Evolutionary conservation across 306 rosid genomes (phyloP).

Genomic region (Astragalus glycyphyllos): DNA sequence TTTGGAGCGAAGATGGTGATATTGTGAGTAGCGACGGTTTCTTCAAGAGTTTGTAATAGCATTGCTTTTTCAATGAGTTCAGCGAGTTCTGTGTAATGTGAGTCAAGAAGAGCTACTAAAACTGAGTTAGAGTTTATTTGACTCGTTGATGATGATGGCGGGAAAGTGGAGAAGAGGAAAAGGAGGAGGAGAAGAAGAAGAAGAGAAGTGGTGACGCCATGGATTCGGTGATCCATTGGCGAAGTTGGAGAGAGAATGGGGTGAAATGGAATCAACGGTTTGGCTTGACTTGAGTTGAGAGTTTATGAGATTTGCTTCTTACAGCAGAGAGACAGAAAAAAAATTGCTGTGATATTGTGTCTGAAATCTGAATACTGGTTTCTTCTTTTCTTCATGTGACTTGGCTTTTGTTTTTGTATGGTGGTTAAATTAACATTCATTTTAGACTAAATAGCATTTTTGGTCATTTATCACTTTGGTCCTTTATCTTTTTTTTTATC

Average conservation of each 20-base stretch:
- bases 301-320: not conserved
- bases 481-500: too few species aligned
- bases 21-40: constrained; percentile 63
- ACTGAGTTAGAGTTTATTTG: constrained; percentile 82
- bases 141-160: constrained; percentile 37
- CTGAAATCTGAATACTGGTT: not conserved
- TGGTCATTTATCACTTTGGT: too few species aligned
- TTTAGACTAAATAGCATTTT: too few species aligned
- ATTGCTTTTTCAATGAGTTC: constrained; percentile 76
- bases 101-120: constrained; percentile 81
- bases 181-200: constrained; percentile 16
- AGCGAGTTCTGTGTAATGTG: constrained; percentile 78
- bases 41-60: constrained; percentile 63
- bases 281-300: constrained; percentile 1
- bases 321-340: constrained; percentile 36
- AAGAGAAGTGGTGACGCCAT: constrained; percentile 30
- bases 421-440: not conserved
- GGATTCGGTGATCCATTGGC: constrained; percentile 67
- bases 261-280: constrained; percentile 44
- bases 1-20: constrained; percentile 83
- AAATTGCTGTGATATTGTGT: constrained; percentile 23
- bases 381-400: constrained; percentile 17
- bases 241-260: constrained; percentile 35
- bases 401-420: constrained; percentile 28
- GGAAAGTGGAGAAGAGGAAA: not conserved